Conservation (phyloP, 1,284 basidiomycete species). For the Austroboletus novae-zelandiae region DNA sequence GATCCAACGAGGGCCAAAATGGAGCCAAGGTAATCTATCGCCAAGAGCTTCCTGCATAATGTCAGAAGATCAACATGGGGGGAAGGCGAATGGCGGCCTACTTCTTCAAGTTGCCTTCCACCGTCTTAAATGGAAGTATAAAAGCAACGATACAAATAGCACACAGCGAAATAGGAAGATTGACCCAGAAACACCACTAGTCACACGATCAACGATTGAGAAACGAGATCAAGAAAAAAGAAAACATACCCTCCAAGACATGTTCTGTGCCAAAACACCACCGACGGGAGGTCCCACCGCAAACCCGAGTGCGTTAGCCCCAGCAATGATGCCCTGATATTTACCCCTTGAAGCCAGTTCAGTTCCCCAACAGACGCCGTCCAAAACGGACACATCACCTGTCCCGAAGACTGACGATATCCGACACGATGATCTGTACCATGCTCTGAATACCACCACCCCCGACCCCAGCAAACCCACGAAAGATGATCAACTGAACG, state of each 20-base stretch:
- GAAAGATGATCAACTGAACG: conserved; percentile 70
- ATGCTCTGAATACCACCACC: conserved; percentile 68
- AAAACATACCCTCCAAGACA: conserved; percentile 56
- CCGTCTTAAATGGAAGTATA: conserved; percentile 63
- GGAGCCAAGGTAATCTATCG: conserved; percentile 66
- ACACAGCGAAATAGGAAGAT: conserved; percentile 54
- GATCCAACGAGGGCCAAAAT: conserved; percentile 60
- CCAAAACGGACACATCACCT: conserved; percentile 37
- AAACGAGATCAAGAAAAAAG: neutral
- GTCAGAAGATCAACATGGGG: too few relatives aligned
- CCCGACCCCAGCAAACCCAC: conserved; percentile 65
- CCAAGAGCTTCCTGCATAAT: conserved; percentile 56
- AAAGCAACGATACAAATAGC: conserved; percentile 56
- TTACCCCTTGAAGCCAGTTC: conserved; percentile 44
- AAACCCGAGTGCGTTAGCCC: conserved; percentile 43
- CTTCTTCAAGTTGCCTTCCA: conserved; percentile 55
- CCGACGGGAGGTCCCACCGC: conserved; percentile 59
- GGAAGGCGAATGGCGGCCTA: conserved; percentile 25
- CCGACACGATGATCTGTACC: conserved; percentile 64
- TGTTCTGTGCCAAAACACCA: conserved; percentile 54
- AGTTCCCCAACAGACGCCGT: neutral
- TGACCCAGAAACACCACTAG: conserved; percentile 68
- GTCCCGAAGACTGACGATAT: conserved; percentile 59
- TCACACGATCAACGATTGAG: neutral
- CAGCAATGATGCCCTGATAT: conserved; percentile 63